phyloP scores from a whole-genome alignment of 2,329 filamentous ascomycete genomes.

The Colletotrichum australisinense region DNA sequence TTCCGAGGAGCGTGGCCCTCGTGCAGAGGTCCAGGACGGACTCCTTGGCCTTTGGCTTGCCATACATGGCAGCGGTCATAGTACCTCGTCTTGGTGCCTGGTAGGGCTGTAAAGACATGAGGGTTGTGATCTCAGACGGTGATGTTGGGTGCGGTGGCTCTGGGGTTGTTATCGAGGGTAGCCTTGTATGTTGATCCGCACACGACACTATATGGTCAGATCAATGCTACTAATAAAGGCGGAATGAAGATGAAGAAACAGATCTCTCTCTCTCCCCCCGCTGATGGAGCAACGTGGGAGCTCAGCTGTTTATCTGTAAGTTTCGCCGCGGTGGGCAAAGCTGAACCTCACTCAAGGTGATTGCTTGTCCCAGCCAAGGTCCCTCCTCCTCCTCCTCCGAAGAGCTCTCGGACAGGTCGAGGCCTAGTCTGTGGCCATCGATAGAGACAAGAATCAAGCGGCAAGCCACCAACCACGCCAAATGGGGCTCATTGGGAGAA shows the following conservation, averaged over 20 bases:
- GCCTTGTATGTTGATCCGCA: background rate
- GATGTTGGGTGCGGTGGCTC: background rate
- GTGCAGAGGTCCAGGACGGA: conserved; percentile 62
- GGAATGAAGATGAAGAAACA: background rate
- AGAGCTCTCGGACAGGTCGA: conserved; percentile 12
- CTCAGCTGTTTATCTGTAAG: conserved; percentile 20
- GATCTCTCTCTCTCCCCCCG: background rate
- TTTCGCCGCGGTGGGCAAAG: background rate
- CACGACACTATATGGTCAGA: background rate
- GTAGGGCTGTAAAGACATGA: conserved; percentile 12
- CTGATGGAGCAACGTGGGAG: conserved; percentile 3
- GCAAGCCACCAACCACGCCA: conserved; percentile 22
- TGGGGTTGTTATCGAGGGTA: background rate
- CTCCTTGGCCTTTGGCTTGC: conserved; percentile 40
- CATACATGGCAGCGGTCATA: conserved; percentile 17
- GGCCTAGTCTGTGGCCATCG: conserved; percentile 9
- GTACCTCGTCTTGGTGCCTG: background rate
- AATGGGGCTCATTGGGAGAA: conserved; percentile 3
- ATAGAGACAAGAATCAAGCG: conserved; percentile 23
- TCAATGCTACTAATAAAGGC: background rate
- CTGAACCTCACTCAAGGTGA: background rate
- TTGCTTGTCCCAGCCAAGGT: background rate
- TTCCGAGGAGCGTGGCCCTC: conserved; percentile 69
- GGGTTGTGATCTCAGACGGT: background rate
- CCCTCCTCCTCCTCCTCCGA: background rate